Conservation (phyloP, 2,329 filamentous ascomycete genomes). For the Fusarium ambrosium region DNA sequence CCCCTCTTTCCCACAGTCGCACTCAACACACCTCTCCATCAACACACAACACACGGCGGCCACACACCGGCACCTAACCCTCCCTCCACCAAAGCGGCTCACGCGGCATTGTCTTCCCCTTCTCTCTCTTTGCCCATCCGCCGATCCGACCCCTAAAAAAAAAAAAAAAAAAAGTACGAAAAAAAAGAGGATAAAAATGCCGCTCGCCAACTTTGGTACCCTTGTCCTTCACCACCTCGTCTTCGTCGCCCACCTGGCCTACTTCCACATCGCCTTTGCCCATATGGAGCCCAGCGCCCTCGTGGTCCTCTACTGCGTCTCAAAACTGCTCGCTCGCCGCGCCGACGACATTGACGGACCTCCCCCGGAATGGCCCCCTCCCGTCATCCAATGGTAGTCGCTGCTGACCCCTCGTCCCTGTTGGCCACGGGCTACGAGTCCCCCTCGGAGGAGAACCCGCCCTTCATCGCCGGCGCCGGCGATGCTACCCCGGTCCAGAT, state of each 20-base stretch:
- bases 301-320: conserved; percentile 62
- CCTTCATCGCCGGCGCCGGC: conserved; percentile 44
- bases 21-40: not conserved
- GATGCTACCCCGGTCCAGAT: not conserved
- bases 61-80: not conserved
- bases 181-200: conserved; percentile 53
- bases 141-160: conserved; percentile 5
- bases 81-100: not conserved
- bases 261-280: conserved; percentile 65
- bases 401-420: conserved; percentile 24
- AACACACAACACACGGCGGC: not conserved
- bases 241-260: conserved; percentile 67
- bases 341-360: conserved; percentile 62
- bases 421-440: conserved; percentile 53
- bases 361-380: conserved; percentile 53
- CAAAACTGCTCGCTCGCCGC: conserved; percentile 61
- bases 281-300: conserved; percentile 63
- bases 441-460: conserved; percentile 52
- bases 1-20: not conserved
- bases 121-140: not conserved
- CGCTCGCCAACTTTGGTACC: conserved; percentile 66
- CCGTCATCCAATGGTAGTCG: conserved; percentile 47
- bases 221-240: conserved; percentile 65
- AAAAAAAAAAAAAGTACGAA: not conserved
- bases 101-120: not conserved